Percentiles rank a stretch among this genome's conserved stretches.
These are phyloP conservation scores for Mallotus japonicus DNA, from an alignment of 441 rosid genomes.

Conservation along the genomic window DNA sequence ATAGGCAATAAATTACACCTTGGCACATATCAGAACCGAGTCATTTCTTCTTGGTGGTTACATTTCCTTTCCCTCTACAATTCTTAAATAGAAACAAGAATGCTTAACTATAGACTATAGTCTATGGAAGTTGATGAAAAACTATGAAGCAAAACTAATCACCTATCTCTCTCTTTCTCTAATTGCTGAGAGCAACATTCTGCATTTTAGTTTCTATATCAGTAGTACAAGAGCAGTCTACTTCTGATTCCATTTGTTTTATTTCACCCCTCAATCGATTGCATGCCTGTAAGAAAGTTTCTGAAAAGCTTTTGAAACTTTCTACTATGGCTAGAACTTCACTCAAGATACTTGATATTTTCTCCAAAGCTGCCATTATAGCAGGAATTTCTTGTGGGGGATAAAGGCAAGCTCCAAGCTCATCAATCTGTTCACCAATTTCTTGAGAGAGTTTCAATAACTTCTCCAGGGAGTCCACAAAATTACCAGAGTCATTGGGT, in stretches of 20 bases:
- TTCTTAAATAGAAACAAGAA: not conserved
- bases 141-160: not conserved
- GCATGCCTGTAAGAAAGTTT: constrained; percentile 51
- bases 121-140: not conserved
- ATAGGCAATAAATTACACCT: not conserved
- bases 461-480: constrained; percentile 72
- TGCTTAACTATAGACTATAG: too few species aligned
- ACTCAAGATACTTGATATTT: constrained; percentile 32
- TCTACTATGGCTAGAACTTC: constrained; percentile 47
- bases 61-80: not conserved
- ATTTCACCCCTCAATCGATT: constrained; percentile 39
- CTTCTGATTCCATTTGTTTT: constrained; percentile 43
- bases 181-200: constrained; percentile 44
- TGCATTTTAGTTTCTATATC: constrained; percentile 51
- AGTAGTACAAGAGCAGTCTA: constrained; percentile 29
- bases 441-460: constrained; percentile 64
- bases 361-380: constrained; percentile 42
- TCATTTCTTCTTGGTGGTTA: not conserved
- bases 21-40: too few species aligned
- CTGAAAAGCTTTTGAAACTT: constrained; percentile 43
- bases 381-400: constrained; percentile 75
- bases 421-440: constrained; percentile 66
- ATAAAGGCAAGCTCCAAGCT: constrained; percentile 83
- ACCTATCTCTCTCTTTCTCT: constrained; percentile 19
- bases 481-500: constrained; percentile 43